Evolutionary conservation across 208 protist species (phyloP), one percentile per base, ranked within the genome.

Genomic region (Trypanosomatidae sp.): DNA sequence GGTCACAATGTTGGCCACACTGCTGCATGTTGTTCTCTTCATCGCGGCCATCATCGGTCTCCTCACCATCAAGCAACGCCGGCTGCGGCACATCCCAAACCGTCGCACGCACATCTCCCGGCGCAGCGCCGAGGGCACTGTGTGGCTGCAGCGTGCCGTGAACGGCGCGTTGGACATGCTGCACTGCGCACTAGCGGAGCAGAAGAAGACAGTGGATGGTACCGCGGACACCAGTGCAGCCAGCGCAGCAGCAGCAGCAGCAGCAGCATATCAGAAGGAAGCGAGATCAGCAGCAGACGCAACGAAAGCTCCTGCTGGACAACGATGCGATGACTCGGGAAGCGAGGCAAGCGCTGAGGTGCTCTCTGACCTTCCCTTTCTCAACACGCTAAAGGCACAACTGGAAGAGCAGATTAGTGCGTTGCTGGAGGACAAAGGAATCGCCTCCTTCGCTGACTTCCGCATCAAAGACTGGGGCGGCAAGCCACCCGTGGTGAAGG

Each of bases 351-450:
- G 55, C 33, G 60, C 69, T 0, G 76, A 81, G 50, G 72, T 73
- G 36, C 25, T 53, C 1, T 73, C 73, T 0, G 74, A 76, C 41
- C 22, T 76, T 28, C 52, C 70, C 8, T 74, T 76, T 19, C 62
- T 76, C 33, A 82, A 82, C 56, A 33, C 68, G 6, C 69, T 90
- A 1, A 82, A 88, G 53, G 71, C 55, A 8, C 79, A 82, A 28
- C 39, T 93, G 44, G 91, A 96, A 69, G 91, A 93, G 71, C 83
- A 86, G 28, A 81, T 96, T 49, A 88, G 85, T 44, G 91, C 89
- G n/a, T 10, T 84, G 39, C 79, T 96, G 43, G 89, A 96, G 60
- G 91, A 96, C 73, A 85, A 90, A 33, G 91, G 91, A 41, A 83
- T 96, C 44, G 89, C 91, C 17, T 80, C 84, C 30, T 90, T 84